Percentiles rank a stretch among this genome's conserved stretches.
Evolutionary conservation across 352 stramenopile species (phyloP).

Genomic region (Lagenidium sp.): DNA sequence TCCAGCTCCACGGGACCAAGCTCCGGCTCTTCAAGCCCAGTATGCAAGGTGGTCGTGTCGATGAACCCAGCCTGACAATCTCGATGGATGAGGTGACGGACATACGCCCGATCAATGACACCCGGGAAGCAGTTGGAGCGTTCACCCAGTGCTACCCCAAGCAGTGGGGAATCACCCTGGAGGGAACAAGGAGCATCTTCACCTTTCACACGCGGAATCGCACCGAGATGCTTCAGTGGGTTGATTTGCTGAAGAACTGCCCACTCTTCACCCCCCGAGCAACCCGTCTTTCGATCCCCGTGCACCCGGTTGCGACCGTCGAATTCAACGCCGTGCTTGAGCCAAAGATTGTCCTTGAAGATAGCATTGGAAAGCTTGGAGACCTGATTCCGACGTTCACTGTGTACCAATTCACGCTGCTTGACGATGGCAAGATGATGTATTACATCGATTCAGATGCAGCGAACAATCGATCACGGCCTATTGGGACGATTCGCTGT

Average conservation of each 20-base stretch:
- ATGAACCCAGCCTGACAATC: slow-evolving; percentile 63
- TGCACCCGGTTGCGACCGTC: slow-evolving; percentile 71
- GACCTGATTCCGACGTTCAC: slow-evolving; percentile 66
- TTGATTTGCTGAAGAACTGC: slow-evolving; percentile 85
- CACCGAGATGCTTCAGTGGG: slow-evolving; percentile 76
- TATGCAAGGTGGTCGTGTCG: slow-evolving; percentile 60
- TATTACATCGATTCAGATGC: slow-evolving; percentile 37
- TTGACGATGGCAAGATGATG: slow-evolving; percentile 76
- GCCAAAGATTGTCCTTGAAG: slow-evolving; percentile 55
- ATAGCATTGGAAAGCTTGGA: slow-evolving; percentile 65
- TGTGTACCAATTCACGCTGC: slow-evolving; percentile 58
- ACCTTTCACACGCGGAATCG: slow-evolving; percentile 77
- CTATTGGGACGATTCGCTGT: slow-evolving; percentile 75
- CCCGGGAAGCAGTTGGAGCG: slow-evolving; percentile 57
- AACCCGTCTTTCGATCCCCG: slow-evolving; percentile 59
- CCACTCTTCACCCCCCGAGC: slow-evolving; percentile 41
- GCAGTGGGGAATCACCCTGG: slow-evolving; percentile 77
- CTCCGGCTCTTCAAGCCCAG: slow-evolving; percentile 82
- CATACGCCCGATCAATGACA: slow-evolving; percentile 78
- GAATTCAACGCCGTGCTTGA: slow-evolving; percentile 63
- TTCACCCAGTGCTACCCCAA: slow-evolving; percentile 82
- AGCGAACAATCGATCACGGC: slow-evolving; percentile 16
- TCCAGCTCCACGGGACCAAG: slow-evolving; percentile 73
- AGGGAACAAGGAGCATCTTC: slow-evolving; percentile 75
- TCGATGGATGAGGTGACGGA: slow-evolving; percentile 81